Percentiles rank a stretch among this genome's conserved stretches.
These are phyloP conservation scores for Aspergillus unguis DNA, from an alignment of 2,329 filamentous ascomycete species.

Conservation along the genomic window DNA sequence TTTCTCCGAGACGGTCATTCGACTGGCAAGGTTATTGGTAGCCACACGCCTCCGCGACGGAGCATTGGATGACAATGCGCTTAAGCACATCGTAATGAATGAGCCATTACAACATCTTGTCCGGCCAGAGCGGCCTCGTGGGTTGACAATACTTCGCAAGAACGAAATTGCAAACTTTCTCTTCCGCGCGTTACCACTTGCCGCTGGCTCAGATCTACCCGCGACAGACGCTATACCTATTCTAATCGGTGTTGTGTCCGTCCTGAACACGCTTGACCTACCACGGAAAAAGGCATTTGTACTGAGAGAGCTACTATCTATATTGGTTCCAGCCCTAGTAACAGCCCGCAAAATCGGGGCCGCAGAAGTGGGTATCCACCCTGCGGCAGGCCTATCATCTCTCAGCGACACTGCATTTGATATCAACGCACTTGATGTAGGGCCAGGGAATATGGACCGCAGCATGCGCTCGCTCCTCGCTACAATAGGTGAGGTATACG, in stretches of 20 bases:
- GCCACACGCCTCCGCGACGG: slow-evolving; percentile 51
- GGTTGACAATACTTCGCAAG: slow-evolving; percentile 49
- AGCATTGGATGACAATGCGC: slow-evolving; percentile 48
- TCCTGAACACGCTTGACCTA: slow-evolving; percentile 74
- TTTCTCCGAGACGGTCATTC: slow-evolving; percentile 56
- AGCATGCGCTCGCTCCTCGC: slow-evolving; percentile 40
- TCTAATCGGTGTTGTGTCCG: slow-evolving; percentile 79
- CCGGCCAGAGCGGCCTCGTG: slow-evolving; percentile 35
- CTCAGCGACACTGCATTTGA: slow-evolving; percentile 55
- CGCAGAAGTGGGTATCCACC: slow-evolving; percentile 94
- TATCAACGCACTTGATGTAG: slow-evolving; percentile 43
- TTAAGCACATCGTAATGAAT: slow-evolving; percentile 59
- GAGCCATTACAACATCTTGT: slow-evolving; percentile 39
- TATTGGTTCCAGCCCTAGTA: slow-evolving; percentile 78
- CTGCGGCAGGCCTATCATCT: slow-evolving; percentile 78
- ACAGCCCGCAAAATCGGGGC: slow-evolving; percentile 90
- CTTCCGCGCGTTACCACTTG: slow-evolving; percentile 68
- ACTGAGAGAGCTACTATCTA: slow-evolving; percentile 76
- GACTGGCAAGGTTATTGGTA: slow-evolving; percentile 53
- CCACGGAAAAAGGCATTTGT: slow-evolving; percentile 90
- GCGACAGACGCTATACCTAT: slow-evolving; percentile 74
- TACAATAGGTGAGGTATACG: slow-evolving; percentile 40
- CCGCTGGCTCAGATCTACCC: slow-evolving; percentile 59
- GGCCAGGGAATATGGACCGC: slow-evolving; percentile 41
- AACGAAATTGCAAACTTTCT: slow-evolving; percentile 63